These are phyloP conservation scores for Protea cynaroides DNA, from an alignment of 164 flowering plant genomes.

Conservation along the genomic window DNA sequence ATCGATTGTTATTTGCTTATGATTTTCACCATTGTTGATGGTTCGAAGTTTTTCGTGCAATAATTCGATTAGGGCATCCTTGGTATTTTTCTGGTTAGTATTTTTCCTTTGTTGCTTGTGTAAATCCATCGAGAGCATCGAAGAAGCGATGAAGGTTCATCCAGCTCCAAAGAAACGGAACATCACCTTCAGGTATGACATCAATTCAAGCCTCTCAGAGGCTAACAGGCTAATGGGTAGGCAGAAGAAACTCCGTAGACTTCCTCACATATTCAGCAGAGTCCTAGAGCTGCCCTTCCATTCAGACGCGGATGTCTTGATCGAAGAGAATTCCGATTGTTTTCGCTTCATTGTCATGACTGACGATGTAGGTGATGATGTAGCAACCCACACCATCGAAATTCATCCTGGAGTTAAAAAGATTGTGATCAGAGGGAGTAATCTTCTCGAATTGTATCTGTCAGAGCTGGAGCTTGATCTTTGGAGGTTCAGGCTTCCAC, in stretches of 20 bases:
- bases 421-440: constrained; percentile 51
- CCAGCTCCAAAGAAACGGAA: constrained; percentile 50
- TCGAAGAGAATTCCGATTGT: constrained; percentile 49
- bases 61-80: no score
- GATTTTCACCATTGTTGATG: no score
- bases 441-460: constrained; percentile 22
- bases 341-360: constrained; percentile 44
- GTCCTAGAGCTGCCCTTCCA: constrained; percentile 69
- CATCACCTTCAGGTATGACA: constrained; percentile 35
- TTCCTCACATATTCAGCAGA: constrained; percentile 75
- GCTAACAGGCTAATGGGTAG: constrained; percentile 9
- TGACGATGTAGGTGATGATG: constrained; percentile 33
- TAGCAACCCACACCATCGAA: constrained; percentile 46
- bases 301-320: constrained; percentile 63
- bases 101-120: not conserved
- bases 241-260: constrained; percentile 63
- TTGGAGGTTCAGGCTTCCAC: constrained; percentile 85
- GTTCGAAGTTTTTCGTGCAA: no score
- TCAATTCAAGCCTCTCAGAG: constrained; percentile 17
- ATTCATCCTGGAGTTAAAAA: constrained; percentile 71
- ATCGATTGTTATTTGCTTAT: no score
- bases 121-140: not conserved
- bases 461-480: constrained; percentile 64
- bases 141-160: constrained; percentile 35
- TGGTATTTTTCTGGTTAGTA: no score